Percentiles rank a stretch among this genome's conserved stretches.
phyloP scores from a whole-genome alignment of 31 red algal genomes.

The Odonthalia washingtoniensis region DNA sequence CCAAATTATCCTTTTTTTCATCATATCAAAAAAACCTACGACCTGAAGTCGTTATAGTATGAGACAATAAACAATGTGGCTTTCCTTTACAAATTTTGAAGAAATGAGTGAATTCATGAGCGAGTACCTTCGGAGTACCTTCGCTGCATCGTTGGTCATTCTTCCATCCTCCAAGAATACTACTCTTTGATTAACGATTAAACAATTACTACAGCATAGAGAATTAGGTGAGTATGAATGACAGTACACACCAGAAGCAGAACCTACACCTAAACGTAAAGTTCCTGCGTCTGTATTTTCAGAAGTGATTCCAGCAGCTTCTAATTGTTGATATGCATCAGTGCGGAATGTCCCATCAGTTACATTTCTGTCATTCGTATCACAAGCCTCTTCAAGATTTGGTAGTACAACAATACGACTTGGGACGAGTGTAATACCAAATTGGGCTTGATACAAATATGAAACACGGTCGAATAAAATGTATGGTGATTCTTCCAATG shows the following conservation, averaged over 20 bases:
- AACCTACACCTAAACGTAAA: not conserved
- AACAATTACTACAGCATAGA: not conserved
- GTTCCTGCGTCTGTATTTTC: not conserved
- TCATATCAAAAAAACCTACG: too few species aligned
- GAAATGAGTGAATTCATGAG: too few species aligned
- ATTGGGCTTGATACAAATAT: not conserved
- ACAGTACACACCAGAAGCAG: not conserved
- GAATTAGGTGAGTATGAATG: not conserved
- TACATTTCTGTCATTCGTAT: not conserved
- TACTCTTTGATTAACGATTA: too few species aligned
- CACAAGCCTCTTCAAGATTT: not conserved
- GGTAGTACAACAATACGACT: not conserved
- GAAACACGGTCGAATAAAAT: conserved; percentile 7
- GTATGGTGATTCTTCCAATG: not conserved
- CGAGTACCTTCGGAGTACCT: too few species aligned
- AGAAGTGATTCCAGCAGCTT: not conserved
- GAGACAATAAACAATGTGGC: too few species aligned
- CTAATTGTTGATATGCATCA: not conserved
- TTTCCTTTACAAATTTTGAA: too few species aligned
- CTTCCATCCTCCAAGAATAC: too few species aligned
- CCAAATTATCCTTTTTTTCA: too few species aligned
- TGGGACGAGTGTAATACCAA: not conserved
- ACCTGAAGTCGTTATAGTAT: too few species aligned
- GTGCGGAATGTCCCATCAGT: conserved; percentile 3
- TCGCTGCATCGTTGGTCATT: too few species aligned